These are phyloP conservation scores for Tolypocladium paradoxum DNA, from an alignment of 2,329 filamentous ascomycete species.

Conservation along the genomic window DNA sequence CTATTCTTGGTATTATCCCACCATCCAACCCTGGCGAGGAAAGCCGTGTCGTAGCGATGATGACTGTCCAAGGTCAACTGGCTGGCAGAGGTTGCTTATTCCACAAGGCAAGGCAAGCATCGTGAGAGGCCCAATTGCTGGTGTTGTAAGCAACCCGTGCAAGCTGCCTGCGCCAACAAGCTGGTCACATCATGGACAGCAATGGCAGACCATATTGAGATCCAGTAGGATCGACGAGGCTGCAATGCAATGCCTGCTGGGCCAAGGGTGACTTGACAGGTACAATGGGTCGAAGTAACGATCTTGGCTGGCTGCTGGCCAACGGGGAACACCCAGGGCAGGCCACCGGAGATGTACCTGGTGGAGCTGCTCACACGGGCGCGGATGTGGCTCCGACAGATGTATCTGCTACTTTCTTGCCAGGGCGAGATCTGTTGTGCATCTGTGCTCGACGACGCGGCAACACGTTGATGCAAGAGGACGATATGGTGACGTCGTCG, in stretches of 20 bases:
- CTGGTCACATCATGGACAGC: neutral
- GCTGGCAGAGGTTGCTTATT: neutral
- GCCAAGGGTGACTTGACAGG: neutral
- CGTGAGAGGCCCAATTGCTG: neutral
- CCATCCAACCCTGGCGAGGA: neutral
- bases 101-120: neutral
- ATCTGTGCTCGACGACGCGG: neutral
- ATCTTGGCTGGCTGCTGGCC: neutral
- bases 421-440: neutral
- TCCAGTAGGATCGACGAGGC: neutral
- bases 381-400: neutral
- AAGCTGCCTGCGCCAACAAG: neutral
- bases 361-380: constrained; percentile 2
- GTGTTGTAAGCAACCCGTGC: neutral
- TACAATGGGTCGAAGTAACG: neutral
- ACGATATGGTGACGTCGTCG: neutral
- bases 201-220: neutral
- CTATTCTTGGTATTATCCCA: no score
- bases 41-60: neutral
- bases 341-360: neutral
- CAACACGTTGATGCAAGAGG: neutral
- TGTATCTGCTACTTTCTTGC: neutral
- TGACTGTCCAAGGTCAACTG: neutral
- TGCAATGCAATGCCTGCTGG: neutral
- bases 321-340: neutral